These are phyloP conservation scores for Plasmopara halstedii DNA, from an alignment of 352 stramenopile species.

Conservation along the genomic window DNA sequence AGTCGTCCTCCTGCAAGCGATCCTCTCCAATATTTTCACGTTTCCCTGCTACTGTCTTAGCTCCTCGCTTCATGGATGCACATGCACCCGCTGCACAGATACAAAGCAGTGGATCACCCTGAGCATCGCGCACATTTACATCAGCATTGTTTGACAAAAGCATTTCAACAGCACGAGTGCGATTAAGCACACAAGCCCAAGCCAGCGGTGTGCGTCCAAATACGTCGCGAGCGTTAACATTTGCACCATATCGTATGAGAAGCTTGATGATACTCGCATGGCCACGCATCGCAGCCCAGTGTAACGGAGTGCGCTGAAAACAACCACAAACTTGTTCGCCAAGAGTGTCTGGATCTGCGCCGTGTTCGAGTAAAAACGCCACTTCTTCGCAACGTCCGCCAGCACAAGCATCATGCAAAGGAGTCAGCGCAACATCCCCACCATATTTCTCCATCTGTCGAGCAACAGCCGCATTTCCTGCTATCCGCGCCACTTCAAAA, in stretches of 20 bases:
- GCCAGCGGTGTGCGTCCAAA: constrained; percentile 64
- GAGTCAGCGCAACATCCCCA: constrained; percentile 67
- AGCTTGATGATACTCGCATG: constrained; percentile 46
- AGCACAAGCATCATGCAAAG: constrained; percentile 60
- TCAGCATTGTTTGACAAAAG: constrained; percentile 50
- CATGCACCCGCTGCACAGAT: constrained; percentile 50
- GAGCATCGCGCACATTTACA: constrained; percentile 47
- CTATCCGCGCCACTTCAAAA: constrained; percentile 61
- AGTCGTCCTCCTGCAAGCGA: constrained; percentile 16
- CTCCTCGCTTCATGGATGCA: constrained; percentile 19
- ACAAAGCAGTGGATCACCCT: constrained; percentile 59
- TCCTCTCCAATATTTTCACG: constrained; percentile 16
- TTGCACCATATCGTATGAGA: constrained; percentile 50
- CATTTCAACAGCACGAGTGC: constrained; percentile 44
- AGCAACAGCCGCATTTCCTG: constrained; percentile 55
- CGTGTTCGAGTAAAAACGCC: constrained; percentile 58
- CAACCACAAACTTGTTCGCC: constrained; percentile 65
- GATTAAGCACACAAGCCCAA: constrained; percentile 72
- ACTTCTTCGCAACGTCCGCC: constrained; percentile 49
- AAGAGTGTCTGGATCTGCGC: constrained; percentile 50
- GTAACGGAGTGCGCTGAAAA: constrained; percentile 61
- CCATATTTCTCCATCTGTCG: constrained; percentile 73
- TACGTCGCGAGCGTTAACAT: constrained; percentile 49
- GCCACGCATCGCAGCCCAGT: constrained; percentile 77
- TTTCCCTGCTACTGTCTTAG: constrained; percentile 14